Evolutionary conservation across 148 eudicot genomes (phyloP).

Genomic region (Chenopodium formosanum): DNA sequence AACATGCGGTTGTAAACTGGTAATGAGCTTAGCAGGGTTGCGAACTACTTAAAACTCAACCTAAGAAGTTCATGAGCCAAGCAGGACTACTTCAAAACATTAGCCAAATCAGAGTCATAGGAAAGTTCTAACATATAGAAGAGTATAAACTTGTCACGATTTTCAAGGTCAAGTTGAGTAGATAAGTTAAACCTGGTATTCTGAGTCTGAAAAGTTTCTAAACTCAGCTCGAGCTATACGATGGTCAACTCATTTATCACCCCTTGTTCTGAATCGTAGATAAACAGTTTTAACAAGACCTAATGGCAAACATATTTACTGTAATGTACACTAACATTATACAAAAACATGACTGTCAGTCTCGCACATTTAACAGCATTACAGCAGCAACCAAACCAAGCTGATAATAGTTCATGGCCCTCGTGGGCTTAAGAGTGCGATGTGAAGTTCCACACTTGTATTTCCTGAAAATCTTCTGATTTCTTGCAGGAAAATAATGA

Average conservation of each 20-base stretch:
- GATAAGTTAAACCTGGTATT: too few species aligned
- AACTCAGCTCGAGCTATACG: background rate
- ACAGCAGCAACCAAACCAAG: background rate
- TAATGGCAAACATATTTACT: background rate
- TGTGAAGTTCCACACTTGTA: background rate
- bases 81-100: too few species aligned
- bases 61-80: too few species aligned
- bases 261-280: background rate
- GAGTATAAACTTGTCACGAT: background rate
- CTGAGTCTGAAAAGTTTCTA: background rate
- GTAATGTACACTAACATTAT: background rate
- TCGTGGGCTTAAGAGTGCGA: background rate
- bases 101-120: too few species aligned
- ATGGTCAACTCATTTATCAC: background rate
- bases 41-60: too few species aligned
- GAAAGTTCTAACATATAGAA: background rate
- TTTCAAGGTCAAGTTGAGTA: too few species aligned
- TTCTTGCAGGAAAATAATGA: background rate
- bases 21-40: too few species aligned
- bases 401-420: background rate
- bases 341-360: background rate
- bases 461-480: background rate
- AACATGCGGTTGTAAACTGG: too few species aligned
- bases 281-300: background rate
- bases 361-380: background rate